These are phyloP conservation scores for Fusarium sp. DNA, from an alignment of 2,329 filamentous ascomycete species.

Conservation along the genomic window DNA sequence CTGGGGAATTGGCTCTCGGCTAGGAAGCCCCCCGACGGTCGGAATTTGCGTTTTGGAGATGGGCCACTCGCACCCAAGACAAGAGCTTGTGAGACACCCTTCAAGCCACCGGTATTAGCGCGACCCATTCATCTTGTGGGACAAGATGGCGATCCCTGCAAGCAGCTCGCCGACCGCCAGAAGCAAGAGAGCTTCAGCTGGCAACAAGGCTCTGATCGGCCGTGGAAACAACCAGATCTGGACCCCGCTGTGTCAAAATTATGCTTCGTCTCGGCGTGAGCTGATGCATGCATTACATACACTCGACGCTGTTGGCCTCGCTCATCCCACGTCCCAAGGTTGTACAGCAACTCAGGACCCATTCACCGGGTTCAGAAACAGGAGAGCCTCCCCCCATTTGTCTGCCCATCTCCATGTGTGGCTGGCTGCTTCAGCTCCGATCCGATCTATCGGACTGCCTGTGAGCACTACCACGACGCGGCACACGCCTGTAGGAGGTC, in stretches of 20 bases:
- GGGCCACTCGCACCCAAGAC: conserved; percentile 15
- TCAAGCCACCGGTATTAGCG: conserved; percentile 42
- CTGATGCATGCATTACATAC: conserved; percentile 18
- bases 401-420: conserved; percentile 1
- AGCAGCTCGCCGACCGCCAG: conserved; percentile 25
- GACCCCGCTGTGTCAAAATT: conserved; percentile 2
- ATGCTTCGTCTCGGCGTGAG: not conserved
- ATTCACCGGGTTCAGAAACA: conserved; percentile 7
- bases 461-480: conserved; percentile 17
- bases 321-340: not conserved
- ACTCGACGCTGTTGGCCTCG: not conserved
- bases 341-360: not conserved
- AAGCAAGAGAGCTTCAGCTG: conserved; percentile 29
- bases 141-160: conserved; percentile 37
- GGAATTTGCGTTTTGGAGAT: conserved; percentile 35
- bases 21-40: conserved; percentile 34
- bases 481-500: conserved; percentile 8
- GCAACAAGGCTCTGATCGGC: conserved; percentile 29
- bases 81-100: conserved; percentile 37
- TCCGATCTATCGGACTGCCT: conserved; percentile 31
- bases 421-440: conserved; percentile 19
- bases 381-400: conserved; percentile 13
- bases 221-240: conserved; percentile 22
- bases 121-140: conserved; percentile 22
- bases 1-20: conserved; percentile 20